A percentile compares a stretch with the other conserved stretches of the same genome.
Conservation (phyloP, 1,284 basidiomycete species). For the Ceratobasidium papillatum region DNA sequence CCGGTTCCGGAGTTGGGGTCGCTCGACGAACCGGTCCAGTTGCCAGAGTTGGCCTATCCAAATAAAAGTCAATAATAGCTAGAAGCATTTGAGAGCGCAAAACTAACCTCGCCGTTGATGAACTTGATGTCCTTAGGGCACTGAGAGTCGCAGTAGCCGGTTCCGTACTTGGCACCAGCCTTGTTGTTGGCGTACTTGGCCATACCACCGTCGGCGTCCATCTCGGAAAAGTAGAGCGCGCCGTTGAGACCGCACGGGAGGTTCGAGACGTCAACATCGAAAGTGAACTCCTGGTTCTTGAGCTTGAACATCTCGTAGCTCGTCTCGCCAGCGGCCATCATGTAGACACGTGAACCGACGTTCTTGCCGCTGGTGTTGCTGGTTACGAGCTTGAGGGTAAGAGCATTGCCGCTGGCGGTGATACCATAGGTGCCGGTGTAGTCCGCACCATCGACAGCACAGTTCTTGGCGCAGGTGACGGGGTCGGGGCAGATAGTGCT, state of each 20-base stretch:
- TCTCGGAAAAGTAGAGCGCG: constrained; percentile 61
- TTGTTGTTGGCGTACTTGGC: constrained; percentile 60
- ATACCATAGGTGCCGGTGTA: constrained; percentile 61
- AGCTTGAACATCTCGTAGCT: constrained; percentile 64
- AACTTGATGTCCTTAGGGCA: constrained; percentile 41
- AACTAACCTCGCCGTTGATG: constrained; percentile 43
- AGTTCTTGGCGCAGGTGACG: constrained; percentile 60
- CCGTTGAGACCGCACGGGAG: constrained; percentile 67
- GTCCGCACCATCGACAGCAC: constrained; percentile 68
- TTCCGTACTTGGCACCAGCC: constrained; percentile 39
- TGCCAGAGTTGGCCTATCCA: constrained; percentile 41
- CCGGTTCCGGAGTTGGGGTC: constrained; percentile 44
- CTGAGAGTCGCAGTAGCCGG: constrained; percentile 41
- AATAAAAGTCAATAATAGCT: constrained; percentile 38
- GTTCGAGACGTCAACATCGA: constrained; percentile 66
- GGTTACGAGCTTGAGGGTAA: constrained; percentile 65
- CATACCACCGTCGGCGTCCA: constrained; percentile 66
- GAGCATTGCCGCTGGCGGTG: constrained; percentile 58
- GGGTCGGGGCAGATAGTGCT: constrained; percentile 58
- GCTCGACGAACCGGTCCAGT: constrained; percentile 24
- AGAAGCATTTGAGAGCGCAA: not conserved
- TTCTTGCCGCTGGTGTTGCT: constrained; percentile 59
- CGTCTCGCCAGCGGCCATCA: constrained; percentile 55
- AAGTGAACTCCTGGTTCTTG: constrained; percentile 65
- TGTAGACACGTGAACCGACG: constrained; percentile 67